A percentile compares a stretch with the other conserved stretches of the same genome.
These are phyloP conservation scores for Cardamine chenopodiifolia DNA, from an alignment of 345 rosid species.

Conservation along the genomic window DNA sequence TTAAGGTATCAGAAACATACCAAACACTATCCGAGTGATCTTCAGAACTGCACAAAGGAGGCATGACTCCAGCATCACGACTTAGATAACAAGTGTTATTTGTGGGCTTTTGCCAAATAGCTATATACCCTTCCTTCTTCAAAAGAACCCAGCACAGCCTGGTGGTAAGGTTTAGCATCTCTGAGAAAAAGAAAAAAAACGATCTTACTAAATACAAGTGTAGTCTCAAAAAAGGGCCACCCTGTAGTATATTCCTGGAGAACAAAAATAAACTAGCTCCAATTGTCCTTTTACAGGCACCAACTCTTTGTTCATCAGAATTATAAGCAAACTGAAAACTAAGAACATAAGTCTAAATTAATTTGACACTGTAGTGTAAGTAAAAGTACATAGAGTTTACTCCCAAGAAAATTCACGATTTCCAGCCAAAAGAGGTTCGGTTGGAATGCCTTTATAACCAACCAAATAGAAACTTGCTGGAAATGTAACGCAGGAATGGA, in stretches of 20 bases:
- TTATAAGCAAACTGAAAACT: neutral
- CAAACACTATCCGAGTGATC: slow-evolving; percentile 90
- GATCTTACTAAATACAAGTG: slow-evolving; percentile 10
- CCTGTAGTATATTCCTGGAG: neutral
- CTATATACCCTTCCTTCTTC: slow-evolving; percentile 94
- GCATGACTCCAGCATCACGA: slow-evolving; percentile 64
- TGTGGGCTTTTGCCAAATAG: slow-evolving; percentile 87
- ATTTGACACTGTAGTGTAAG: neutral
- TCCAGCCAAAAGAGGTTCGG: neutral
- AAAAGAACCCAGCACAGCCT: slow-evolving; percentile 94
- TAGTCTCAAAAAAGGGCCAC: neutral
- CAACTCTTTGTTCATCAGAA: neutral
- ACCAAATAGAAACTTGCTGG: neutral
- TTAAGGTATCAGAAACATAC: slow-evolving; percentile 45
- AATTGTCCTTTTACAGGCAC: neutral
- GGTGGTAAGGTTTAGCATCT: slow-evolving; percentile 85
- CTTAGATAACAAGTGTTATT: slow-evolving; percentile 82
- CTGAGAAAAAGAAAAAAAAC: slow-evolving; percentile 51
- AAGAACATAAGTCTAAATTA: neutral
- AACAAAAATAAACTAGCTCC: neutral
- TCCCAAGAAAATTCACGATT: neutral
- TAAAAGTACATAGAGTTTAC: neutral
- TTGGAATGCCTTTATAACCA: slow-evolving; percentile 3
- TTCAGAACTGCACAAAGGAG: slow-evolving; percentile 74
- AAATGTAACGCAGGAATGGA: neutral